Evolutionary conservation across 1,284 basidiomycete genomes (phyloP).

Genomic region (Pseudozyma flocculosa): DNA sequence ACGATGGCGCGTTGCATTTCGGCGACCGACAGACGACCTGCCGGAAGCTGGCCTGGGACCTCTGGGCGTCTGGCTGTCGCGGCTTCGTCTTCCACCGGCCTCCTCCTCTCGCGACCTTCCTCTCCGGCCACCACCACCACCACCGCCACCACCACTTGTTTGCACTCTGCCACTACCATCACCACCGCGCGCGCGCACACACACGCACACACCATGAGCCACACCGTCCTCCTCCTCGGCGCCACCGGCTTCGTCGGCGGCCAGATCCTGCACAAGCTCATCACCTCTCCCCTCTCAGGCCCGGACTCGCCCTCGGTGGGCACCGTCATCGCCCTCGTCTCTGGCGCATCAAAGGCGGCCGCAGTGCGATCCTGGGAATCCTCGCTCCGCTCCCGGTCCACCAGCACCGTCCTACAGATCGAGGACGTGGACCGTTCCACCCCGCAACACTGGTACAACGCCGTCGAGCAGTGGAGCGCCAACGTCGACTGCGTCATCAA

Average conservation of each 20-base stretch:
- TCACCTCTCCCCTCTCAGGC: slow-evolving; percentile 1
- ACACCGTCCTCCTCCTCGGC: slow-evolving; percentile 10
- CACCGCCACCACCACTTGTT: too few species aligned
- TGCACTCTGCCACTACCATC: too few species aligned
- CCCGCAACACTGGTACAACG: slow-evolving; percentile 5
- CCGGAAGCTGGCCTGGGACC: too few species aligned
- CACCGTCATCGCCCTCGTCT: slow-evolving; percentile 1
- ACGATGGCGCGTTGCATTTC: too few species aligned
- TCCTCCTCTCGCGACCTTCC: too few species aligned
- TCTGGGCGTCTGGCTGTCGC: too few species aligned
- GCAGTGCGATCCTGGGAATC: background rate
- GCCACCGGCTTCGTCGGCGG: slow-evolving; percentile 16
- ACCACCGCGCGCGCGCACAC: too few species aligned
- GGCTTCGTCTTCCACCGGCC: too few species aligned
- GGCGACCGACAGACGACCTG: too few species aligned
- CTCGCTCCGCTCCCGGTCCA: background rate
- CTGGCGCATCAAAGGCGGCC: slow-evolving; percentile 1
- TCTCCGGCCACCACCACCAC: too few species aligned
- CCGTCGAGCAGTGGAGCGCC: slow-evolving; percentile 2
- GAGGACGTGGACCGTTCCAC: background rate
- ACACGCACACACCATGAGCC: too few species aligned
- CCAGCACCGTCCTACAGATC: background rate
- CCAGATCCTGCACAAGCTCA: slow-evolving; percentile 3
- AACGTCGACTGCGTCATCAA: slow-evolving; percentile 5
- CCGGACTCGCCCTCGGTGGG: background rate